These are phyloP conservation scores for Tetradesmus obliquus DNA, from an alignment of 139 green algal species.

Conservation along the genomic window DNA sequence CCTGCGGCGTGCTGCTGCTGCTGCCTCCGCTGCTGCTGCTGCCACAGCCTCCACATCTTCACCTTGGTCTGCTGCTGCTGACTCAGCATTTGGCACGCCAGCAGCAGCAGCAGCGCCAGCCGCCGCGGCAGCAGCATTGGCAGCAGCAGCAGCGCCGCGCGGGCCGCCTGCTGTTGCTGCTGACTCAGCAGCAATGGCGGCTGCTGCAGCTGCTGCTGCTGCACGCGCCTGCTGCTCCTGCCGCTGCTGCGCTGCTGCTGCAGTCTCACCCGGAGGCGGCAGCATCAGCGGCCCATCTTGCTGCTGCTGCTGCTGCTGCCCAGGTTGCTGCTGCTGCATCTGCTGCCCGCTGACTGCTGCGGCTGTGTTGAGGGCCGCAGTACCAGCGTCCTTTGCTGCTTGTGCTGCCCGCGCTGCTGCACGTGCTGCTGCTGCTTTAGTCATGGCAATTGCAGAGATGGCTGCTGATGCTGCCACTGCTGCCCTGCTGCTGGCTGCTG, in stretches of 20 bases:
- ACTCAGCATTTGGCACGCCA: constrained; percentile 10
- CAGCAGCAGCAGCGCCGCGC: neutral
- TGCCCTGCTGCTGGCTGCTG: constrained; percentile 87
- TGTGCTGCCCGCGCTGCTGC: constrained; percentile 72
- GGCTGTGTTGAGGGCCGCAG: constrained; percentile 29
- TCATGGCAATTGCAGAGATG: constrained; percentile 86
- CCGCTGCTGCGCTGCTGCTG: neutral
- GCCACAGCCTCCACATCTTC: constrained; percentile 37
- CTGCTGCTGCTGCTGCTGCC: constrained; percentile 38
- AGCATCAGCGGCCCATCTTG: constrained; percentile 24
- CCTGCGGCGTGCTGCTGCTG: constrained; percentile 17
- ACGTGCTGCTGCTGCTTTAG: constrained; percentile 85
- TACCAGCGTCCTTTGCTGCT: constrained; percentile 49
- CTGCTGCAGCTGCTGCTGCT: neutral
- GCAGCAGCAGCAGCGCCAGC: constrained; percentile 17
- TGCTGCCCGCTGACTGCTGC: neutral
- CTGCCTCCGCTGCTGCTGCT: constrained; percentile 17
- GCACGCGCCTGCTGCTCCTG: constrained; percentile 15
- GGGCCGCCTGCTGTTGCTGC: neutral
- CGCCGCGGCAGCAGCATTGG: neutral
- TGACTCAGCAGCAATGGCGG: neutral
- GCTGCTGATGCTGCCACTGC: constrained; percentile 88
- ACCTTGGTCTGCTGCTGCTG: constrained; percentile 37
- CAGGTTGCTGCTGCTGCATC: constrained; percentile 19
- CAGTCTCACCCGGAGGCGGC: neutral